A percentile compares a stretch with the other conserved stretches of the same genome.
These are phyloP conservation scores for Paramecium biaurelia DNA, from an alignment of 73 alveolate species.

Conservation along the genomic window DNA sequence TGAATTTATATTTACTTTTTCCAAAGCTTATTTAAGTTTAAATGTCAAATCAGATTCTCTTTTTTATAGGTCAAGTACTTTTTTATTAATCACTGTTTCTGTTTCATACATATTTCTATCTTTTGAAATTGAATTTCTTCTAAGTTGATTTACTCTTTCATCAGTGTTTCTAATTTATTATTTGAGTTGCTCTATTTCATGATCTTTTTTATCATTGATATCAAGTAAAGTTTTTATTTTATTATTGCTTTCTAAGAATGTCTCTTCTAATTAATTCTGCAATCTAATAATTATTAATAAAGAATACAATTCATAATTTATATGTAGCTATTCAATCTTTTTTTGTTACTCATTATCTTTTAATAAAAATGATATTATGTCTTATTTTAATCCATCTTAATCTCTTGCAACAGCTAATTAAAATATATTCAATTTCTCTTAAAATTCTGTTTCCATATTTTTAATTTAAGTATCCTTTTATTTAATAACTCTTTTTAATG, in stretches of 20 bases:
- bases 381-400: conserved; percentile 20
- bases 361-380: neutral
- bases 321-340: neutral
- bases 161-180: neutral
- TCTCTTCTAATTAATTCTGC: neutral
- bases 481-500: neutral
- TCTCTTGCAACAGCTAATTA: conserved; percentile 16
- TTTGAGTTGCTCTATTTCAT: neutral
- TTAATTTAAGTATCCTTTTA: neutral
- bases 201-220: conserved; percentile 12
- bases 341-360: neutral
- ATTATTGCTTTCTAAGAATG: neutral
- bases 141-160: neutral
- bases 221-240: conserved; percentile 10
- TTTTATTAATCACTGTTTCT: neutral
- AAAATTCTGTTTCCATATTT: conserved; percentile 24
- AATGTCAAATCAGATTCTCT: neutral
- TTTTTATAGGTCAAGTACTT: neutral
- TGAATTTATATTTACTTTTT: neutral
- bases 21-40: neutral
- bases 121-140: neutral
- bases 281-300: neutral
- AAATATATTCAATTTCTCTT: neutral
- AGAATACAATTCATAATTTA: neutral
- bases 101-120: neutral